Evolutionary conservation across 192 early-diverging fungal species (phyloP), one percentile per base, ranked within the genome.

Genomic region (Podila clonocystis): DNA sequence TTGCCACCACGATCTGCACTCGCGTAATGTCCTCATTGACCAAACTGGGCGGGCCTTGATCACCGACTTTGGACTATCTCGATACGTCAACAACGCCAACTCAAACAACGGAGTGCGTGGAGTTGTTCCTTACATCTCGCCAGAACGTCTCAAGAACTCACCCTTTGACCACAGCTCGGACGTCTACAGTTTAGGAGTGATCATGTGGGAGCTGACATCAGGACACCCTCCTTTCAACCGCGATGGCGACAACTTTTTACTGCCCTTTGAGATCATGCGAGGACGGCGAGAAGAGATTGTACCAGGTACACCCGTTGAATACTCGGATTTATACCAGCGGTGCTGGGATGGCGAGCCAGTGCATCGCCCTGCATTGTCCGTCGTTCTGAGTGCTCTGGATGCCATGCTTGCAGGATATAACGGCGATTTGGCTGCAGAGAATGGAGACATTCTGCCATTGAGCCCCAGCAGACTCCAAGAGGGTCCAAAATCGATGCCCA

Each of bases 271-370:
- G 5, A 82, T 82, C 31, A 85, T 70, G 20, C 72, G 58, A 13
- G 78, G 80, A 48, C 50, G 67, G 22, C 78, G 80, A 57, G 63
- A 72, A 29, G n/a, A 68, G 7, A 64, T 79, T 6, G 58, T 82
- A n/a, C 70, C 77, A 17, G 83, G 83, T 2, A 76, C 83, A 8
- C 83, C 83, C 4, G 48, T 70, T 2, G 63, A 68, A 50, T 86
- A 86, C 70, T 74, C 78, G 12, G 63, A 68, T 22, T 77, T 86
- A 7, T 86, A 84, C 60, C 62, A 73, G 26, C 52, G 70, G 45
- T 86, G 85, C 65, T 86, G 85, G 85, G 73, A 84, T 66, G 76
- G 62, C 8, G 73, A 86, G 29, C 85, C 85, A n/a, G 28, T 28
- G 11, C 71, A 62, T 6, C 62, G 85, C 17, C 85, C 85, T 3